Percentiles rank a stretch among this genome's conserved stretches.
Conservation (phyloP, 306 rosid genomes). For the Rubus idaeus region DNA sequence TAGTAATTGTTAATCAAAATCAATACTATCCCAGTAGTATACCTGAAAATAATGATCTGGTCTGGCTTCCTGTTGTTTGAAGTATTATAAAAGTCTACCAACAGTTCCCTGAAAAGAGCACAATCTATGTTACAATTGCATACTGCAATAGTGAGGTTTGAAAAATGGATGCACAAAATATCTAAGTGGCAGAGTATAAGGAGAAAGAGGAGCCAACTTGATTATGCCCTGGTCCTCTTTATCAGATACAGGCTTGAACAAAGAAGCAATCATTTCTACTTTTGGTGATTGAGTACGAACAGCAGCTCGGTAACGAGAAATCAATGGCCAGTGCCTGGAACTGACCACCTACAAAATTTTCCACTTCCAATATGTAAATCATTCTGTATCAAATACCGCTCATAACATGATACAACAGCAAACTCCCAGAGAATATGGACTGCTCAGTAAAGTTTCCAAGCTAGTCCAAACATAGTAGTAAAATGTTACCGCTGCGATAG, state of each 20-base stretch:
- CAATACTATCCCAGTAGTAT: too few species aligned
- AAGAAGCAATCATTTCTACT: conserved; percentile 78
- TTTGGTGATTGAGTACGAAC: conserved; percentile 82
- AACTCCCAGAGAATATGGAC: too few species aligned
- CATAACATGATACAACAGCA: too few species aligned
- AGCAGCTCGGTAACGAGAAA: conserved; percentile 79
- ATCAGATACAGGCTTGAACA: conserved; percentile 63
- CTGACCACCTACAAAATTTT: conserved; percentile 65
- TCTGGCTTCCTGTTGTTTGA: conserved; percentile 69
- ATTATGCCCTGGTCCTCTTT: conserved; percentile 74
- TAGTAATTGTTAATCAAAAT: too few species aligned
- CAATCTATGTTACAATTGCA: too few species aligned
- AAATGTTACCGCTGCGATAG: conserved; percentile 49
- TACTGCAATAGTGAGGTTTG: too few species aligned
- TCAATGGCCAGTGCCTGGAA: conserved; percentile 86
- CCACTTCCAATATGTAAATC: not conserved
- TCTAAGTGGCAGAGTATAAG: too few species aligned
- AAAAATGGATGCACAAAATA: too few species aligned
- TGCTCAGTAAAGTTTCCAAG: too few species aligned
- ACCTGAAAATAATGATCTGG: conserved; percentile 86
- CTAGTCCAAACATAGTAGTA: too few species aligned
- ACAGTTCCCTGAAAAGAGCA: conserved; percentile 31
- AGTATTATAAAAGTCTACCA: conserved; percentile 63
- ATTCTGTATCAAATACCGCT: not conserved
- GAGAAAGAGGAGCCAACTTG: not conserved